These are phyloP conservation scores for Saturnispora bothae DNA, from an alignment of 805 yeast genomes.

Conservation along the genomic window DNA sequence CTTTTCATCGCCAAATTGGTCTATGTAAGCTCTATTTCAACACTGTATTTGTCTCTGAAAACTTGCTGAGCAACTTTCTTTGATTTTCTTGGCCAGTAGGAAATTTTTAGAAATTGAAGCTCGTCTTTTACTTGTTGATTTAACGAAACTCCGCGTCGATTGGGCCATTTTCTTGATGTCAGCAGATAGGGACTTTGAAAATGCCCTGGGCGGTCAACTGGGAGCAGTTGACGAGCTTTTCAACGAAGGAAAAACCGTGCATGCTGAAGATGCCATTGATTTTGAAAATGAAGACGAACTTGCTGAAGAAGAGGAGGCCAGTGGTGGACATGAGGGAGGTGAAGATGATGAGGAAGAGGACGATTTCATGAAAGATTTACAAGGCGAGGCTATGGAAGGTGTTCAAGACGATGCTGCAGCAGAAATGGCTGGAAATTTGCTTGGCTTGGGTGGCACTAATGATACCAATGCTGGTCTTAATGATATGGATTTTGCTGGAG, in stretches of 20 bases:
- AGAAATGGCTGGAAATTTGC: conserved; percentile 20
- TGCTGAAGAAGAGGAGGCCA: conserved; percentile 67
- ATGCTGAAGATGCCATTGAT: conserved; percentile 88
- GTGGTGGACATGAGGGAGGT: conserved; percentile 29
- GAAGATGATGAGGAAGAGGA: conserved; percentile 30
- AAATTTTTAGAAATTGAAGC: background rate
- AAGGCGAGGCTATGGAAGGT: conserved; percentile 29
- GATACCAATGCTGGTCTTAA: conserved; percentile 20
- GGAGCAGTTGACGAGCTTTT: conserved; percentile 26
- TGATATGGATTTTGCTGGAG: conserved; percentile 24
- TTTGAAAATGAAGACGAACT: conserved; percentile 91
- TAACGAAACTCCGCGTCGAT: background rate
- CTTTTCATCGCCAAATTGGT: too few species aligned
- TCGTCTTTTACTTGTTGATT: background rate
- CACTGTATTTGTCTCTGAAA: too few species aligned
- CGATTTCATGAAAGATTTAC: conserved; percentile 29
- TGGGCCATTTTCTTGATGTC: background rate
- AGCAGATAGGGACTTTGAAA: conserved; percentile 25
- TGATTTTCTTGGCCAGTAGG: too few species aligned
- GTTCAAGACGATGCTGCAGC: conserved; percentile 25
- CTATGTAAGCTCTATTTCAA: too few species aligned
- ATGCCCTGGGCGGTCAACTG: conserved; percentile 26
- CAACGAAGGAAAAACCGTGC: conserved; percentile 45
- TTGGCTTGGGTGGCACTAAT: conserved; percentile 26
- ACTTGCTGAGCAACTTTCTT: too few species aligned